A percentile compares a stretch with the other conserved stretches of the same genome.
phyloP scores from a whole-genome alignment of 139 green algal genomes.

The Asterochloris erici region DNA sequence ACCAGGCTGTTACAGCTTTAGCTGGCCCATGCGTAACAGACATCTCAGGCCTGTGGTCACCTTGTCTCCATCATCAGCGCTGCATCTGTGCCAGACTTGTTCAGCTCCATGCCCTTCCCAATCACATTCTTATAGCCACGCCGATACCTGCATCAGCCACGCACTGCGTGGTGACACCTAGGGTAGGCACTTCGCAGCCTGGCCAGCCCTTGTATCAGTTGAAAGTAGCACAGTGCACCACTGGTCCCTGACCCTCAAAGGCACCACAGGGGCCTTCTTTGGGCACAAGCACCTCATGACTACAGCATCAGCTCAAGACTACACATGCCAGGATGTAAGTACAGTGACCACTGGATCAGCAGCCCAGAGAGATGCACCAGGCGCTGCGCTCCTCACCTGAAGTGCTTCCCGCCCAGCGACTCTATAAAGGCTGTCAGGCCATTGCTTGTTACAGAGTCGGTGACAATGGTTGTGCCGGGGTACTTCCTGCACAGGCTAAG shows the following conservation, averaged over 20 bases:
- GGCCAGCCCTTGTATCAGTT: too few species aligned
- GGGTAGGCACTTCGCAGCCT: neutral
- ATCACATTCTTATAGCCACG: constrained; percentile 98
- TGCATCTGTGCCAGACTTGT: constrained; percentile 65
- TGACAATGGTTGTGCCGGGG: constrained; percentile 91
- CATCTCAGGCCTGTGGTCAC: neutral
- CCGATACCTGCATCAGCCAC: constrained; percentile 57
- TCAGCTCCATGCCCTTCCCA: constrained; percentile 81
- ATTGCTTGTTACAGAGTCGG: constrained; percentile 89
- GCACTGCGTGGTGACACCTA: neutral
- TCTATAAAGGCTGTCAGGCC: constrained; percentile 87
- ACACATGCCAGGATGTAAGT: neutral
- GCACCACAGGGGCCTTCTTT: too few species aligned
- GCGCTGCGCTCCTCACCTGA: constrained; percentile 36
- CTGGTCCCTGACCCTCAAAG: too few species aligned
- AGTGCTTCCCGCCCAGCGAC: constrained; percentile 73
- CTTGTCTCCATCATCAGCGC: constrained; percentile 97
- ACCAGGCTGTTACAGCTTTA: too few species aligned
- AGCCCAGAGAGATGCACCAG: neutral
- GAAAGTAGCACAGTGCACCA: too few species aligned
- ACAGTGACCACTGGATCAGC: neutral
- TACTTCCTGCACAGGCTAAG: constrained; percentile 47
- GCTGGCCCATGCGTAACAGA: too few species aligned
- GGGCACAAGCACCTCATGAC: too few species aligned
- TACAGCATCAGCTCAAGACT: too few species aligned